Conservation (phyloP, 2,329 filamentous ascomycete species). For the Trichoderma harzianum region DNA sequence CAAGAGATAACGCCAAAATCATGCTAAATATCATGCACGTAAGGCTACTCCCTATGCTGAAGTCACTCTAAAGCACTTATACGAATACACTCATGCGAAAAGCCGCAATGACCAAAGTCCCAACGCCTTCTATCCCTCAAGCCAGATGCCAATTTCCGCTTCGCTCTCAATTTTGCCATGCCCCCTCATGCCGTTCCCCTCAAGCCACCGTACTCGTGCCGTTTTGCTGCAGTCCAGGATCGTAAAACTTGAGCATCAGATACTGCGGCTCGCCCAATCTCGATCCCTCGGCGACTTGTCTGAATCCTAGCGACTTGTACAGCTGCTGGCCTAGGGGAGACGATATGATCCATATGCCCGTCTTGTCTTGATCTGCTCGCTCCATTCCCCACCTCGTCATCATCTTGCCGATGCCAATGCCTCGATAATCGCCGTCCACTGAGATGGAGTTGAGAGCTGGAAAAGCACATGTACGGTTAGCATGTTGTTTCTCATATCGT, state of each 20-base stretch:
- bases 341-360: slow-evolving; percentile 20
- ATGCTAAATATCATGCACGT: neutral
- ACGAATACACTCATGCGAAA: neutral
- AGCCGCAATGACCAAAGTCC: neutral
- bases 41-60: neutral
- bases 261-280: slow-evolving; percentile 20
- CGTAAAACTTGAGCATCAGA: slow-evolving; percentile 19
- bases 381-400: slow-evolving; percentile 21
- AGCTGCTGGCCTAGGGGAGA: slow-evolving; percentile 14
- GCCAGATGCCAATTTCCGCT: neutral
- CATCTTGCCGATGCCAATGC: slow-evolving; percentile 21
- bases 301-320: slow-evolving; percentile 19
- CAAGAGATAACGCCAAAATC: neutral
- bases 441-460: slow-evolving; percentile 22
- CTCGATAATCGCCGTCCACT: slow-evolving; percentile 18
- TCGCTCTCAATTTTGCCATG: neutral
- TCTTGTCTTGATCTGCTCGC: slow-evolving; percentile 1
- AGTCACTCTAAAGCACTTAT: neutral
- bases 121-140: neutral
- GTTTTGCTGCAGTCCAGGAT: neutral
- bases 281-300: slow-evolving; percentile 17
- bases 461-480: neutral
- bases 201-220: neutral
- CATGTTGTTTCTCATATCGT: neutral
- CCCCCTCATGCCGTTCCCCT: neutral